A percentile compares a stretch with the other conserved stretches of the same genome.
These are phyloP conservation scores for Amaranthus tricolor DNA, from an alignment of 179 eudicot genomes.

Conservation along the genomic window DNA sequence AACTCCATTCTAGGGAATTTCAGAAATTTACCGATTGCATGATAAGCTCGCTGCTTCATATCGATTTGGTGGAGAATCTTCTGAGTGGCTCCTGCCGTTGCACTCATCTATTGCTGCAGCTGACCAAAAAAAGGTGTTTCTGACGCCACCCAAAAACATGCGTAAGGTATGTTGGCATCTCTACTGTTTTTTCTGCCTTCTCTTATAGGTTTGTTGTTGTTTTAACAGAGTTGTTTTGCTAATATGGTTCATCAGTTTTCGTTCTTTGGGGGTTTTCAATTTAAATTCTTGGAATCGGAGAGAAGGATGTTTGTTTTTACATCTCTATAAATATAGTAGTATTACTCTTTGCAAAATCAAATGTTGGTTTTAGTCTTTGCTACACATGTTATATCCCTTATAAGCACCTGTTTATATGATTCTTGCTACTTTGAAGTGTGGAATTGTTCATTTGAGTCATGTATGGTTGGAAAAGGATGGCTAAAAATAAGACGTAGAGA, in stretches of 20 bases:
- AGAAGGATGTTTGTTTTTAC: not conserved
- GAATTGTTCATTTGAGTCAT: no score
- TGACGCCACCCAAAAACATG: constrained; percentile 60
- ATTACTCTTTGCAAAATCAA: not conserved
- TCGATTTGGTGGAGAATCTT: constrained; percentile 73
- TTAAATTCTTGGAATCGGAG: no score
- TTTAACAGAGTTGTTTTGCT: no score
- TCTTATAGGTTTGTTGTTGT: no score
- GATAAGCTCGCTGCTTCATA: constrained; percentile 80
- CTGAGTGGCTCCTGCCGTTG: constrained; percentile 89
- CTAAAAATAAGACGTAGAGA: no score
- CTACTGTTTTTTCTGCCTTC: not conserved
- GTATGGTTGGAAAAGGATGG: no score
- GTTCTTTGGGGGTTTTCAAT: no score
- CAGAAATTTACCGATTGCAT: constrained; percentile 68
- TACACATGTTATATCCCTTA: not conserved
- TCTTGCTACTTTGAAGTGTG: no score
- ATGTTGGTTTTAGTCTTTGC: not conserved
- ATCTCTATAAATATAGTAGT: not conserved
- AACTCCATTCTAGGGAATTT: constrained; percentile 59
- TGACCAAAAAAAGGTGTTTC: constrained; percentile 86
- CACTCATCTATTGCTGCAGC: constrained; percentile 87
- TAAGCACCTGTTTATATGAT: not conserved
- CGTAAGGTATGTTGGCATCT: constrained; percentile 62
- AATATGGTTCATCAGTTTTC: no score